phyloP scores from a whole-genome alignment of 1,139 yeast genomes.

The Pichia sp. region DNA sequence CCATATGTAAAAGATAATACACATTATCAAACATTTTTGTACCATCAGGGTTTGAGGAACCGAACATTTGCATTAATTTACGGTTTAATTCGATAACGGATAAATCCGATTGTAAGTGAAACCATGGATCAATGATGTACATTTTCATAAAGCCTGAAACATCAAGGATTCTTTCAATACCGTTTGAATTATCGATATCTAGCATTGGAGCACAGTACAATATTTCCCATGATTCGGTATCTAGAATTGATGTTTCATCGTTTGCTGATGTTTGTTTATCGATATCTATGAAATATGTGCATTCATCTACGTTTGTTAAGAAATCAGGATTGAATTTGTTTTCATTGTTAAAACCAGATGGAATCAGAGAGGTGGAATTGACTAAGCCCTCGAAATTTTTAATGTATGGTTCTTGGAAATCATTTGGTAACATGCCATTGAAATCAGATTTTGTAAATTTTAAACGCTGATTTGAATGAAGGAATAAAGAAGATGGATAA shows the following conservation, averaged over 20 bases:
- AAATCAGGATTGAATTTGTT: conserved; percentile 56
- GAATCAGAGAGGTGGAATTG: conserved; percentile 38
- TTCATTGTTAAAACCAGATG: conserved; percentile 65
- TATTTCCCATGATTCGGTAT: conserved; percentile 35
- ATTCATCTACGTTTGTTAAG: conserved; percentile 35
- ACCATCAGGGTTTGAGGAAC: conserved; percentile 14
- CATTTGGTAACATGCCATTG: conserved; percentile 84
- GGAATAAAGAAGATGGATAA: conserved; percentile 79
- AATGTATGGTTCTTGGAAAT: conserved; percentile 47
- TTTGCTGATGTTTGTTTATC: conserved; percentile 32
- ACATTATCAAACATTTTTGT: conserved; percentile 14
- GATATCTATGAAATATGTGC: conserved; percentile 59
- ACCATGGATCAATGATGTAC: conserved; percentile 14
- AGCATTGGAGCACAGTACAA: conserved; percentile 40
- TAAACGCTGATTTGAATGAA: conserved; percentile 50
- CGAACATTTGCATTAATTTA: conserved; percentile 19
- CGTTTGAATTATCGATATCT: conserved; percentile 41
- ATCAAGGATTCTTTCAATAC: conserved; percentile 29
- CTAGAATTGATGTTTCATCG: conserved; percentile 31
- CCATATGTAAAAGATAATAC: background rate
- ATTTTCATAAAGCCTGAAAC: conserved; percentile 1
- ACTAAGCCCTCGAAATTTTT: conserved; percentile 21
- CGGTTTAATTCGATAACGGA: conserved; percentile 16
- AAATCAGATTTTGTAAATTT: conserved; percentile 72
- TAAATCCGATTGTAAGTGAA: conserved; percentile 14